Percentiles rank a stretch among this genome's conserved stretches.
These are phyloP conservation scores for Erodium chrysanthum DNA, from an alignment of 441 rosid species.

Conservation along the genomic window DNA sequence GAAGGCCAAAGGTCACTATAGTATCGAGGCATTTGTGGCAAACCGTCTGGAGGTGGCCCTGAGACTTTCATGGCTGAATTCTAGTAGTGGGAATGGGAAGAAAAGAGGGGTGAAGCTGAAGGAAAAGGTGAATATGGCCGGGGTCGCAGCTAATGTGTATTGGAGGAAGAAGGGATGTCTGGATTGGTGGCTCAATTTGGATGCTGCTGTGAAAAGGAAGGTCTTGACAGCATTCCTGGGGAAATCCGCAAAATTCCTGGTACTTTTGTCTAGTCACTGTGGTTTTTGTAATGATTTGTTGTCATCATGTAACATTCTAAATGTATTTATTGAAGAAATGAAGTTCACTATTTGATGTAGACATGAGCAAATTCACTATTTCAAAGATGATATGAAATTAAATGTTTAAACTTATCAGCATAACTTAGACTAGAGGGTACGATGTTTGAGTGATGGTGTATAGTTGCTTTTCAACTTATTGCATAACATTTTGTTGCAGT, in stretches of 20 bases:
- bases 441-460: neutral
- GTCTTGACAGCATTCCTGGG: conserved; percentile 39
- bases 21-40: conserved; percentile 69
- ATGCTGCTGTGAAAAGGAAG: conserved; percentile 38
- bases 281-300: neutral
- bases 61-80: conserved; percentile 85
- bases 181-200: conserved; percentile 86
- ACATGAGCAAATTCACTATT: neutral
- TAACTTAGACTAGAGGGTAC: neutral
- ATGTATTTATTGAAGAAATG: neutral
- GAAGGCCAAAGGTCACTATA: conserved; percentile 81
- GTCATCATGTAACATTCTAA: neutral
- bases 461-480: neutral
- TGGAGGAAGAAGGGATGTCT: conserved; percentile 87
- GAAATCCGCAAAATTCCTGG: conserved; percentile 70
- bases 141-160: conserved; percentile 10
- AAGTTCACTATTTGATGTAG: neutral
- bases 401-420: neutral
- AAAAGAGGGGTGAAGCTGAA: conserved; percentile 72
- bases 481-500: neutral
- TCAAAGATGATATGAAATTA: neutral
- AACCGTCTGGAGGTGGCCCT: conserved; percentile 77
- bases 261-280: conserved; percentile 23
- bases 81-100: conserved; percentile 52
- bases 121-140: conserved; percentile 53